These are phyloP conservation scores for Alloteropsis angusta DNA, from an alignment of 202 grass and related monocot genomes.

Conservation along the genomic window DNA sequence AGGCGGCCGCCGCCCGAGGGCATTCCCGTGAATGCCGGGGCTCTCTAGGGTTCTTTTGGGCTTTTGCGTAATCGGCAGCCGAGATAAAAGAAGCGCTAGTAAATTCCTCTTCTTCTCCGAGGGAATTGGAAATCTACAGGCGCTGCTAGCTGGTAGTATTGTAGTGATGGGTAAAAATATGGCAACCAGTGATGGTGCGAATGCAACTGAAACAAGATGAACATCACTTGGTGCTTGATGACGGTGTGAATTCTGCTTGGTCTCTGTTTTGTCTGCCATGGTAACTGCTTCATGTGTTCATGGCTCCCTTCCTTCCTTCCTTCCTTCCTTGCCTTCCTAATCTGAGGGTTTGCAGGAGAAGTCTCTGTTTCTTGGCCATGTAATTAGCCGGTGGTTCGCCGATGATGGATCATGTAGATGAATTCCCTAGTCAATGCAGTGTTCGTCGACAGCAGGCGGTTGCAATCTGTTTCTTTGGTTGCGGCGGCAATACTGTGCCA, in stretches of 20 bases:
- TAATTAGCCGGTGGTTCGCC: neutral
- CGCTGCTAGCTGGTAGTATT: neutral
- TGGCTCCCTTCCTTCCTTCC: neutral
- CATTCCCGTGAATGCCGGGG: neutral
- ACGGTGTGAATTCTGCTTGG: neutral
- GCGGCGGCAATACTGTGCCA: neutral
- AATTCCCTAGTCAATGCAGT: neutral
- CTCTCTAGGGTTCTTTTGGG: neutral
- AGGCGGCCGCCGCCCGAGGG: neutral
- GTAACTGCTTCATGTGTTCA: neutral
- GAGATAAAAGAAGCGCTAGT: neutral
- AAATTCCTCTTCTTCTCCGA: neutral
- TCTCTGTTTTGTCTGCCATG: neutral
- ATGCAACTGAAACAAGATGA: neutral
- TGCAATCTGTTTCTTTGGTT: neutral
- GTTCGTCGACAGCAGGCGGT: neutral
- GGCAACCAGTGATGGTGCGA: neutral
- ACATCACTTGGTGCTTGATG: neutral
- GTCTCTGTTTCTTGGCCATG: neutral
- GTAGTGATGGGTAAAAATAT: neutral
- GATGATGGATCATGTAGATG: neutral
- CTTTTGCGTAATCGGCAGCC: neutral
- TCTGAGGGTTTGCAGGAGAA: neutral
- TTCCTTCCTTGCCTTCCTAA: neutral
- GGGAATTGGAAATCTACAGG: neutral